These are phyloP conservation scores for Kuraishia cidri DNA, from an alignment of 805 yeast genomes.

Conservation along the genomic window DNA sequence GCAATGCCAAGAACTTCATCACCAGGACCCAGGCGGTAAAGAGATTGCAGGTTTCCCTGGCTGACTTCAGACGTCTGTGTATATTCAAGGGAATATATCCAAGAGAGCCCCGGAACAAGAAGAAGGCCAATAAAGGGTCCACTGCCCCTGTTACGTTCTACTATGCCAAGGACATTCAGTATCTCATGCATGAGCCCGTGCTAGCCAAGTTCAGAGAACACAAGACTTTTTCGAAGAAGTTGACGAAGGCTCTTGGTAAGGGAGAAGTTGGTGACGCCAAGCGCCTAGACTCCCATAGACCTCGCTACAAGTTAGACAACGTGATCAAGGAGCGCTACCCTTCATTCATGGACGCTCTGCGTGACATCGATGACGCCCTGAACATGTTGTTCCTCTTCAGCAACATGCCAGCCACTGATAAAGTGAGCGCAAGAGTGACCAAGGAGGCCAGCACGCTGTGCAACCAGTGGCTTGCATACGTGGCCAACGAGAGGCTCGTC, in stretches of 20 bases:
- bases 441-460: constrained; percentile 80
- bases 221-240: constrained; percentile 86
- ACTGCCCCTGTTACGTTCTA: constrained; percentile 94
- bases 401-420: constrained; percentile 89
- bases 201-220: constrained; percentile 89
- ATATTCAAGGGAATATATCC: constrained; percentile 98
- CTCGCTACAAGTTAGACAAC: constrained; percentile 80
- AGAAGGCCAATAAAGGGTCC: constrained; percentile 97
- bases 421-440: constrained; percentile 72
- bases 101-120: constrained; percentile 90
- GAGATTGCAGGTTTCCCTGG: constrained; percentile 85
- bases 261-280: constrained; percentile 90
- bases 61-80: constrained; percentile 95
- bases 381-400: constrained; percentile 92
- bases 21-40: constrained; percentile 93
- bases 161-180: constrained; percentile 89
- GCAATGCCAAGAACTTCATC: constrained; percentile 87
- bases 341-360: constrained; percentile 80
- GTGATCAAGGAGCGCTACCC: constrained; percentile 95
- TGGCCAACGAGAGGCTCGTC: constrained; percentile 74
- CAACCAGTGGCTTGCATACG: constrained; percentile 92
- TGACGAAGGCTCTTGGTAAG: constrained; percentile 82
- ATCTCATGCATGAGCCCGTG: constrained; percentile 91
- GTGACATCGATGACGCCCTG: constrained; percentile 93
- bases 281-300: constrained; percentile 71